Base-by-base conservation (phyloP, 192 early-diverging fungal genomes). In the Spizellomyces punctatus region DNA sequence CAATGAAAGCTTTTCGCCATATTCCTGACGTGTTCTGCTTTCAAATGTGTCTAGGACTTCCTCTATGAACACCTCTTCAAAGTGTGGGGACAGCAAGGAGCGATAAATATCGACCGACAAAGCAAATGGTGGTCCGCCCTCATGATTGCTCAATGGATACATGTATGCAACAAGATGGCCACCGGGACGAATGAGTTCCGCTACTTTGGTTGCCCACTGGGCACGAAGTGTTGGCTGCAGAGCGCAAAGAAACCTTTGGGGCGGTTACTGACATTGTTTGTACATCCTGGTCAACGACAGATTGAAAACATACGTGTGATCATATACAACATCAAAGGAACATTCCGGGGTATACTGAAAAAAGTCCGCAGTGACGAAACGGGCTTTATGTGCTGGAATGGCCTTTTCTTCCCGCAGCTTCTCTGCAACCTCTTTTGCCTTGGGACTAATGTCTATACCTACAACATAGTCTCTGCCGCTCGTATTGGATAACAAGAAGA, bases 131-230 rank as follows among this genome's bases (percentile, higher is more conserved):
- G 94, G 94, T 0, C 93, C 83, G 22, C 21, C 49, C 47, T 86
- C 81, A 61, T 86, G 82, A 16, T 75, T 80, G 12, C 76, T 69
- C 19, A 96, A 55, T 8, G 94, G 94, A 69, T 75, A 94, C 88
- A 94, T 94, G 58, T 92, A 81, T 17, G 85, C 81, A 47, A 96
- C 86, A 64, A 94, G 80, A 41, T 87, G 69, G 36, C 91, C 93
- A 56, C 86, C 92, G 36, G 79, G 78, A 10, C 73, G 47, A 59
- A 92, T 78, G 73, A 96, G 75, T 59, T 89, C 85, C 10, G 82
- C 79, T 73, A 90, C 90, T 41, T 87, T 82, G 8, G 44, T 49
- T 56, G 89, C 91, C 93, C 92, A 94, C 12, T 69, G 74, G 1
- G 78, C 44, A 6, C 93, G 69, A 66, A 90, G 83, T 6, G 77